Base-by-base conservation (phyloP, 2,329 filamentous ascomycete species). In the Colletotrichum scovillei region DNA sequence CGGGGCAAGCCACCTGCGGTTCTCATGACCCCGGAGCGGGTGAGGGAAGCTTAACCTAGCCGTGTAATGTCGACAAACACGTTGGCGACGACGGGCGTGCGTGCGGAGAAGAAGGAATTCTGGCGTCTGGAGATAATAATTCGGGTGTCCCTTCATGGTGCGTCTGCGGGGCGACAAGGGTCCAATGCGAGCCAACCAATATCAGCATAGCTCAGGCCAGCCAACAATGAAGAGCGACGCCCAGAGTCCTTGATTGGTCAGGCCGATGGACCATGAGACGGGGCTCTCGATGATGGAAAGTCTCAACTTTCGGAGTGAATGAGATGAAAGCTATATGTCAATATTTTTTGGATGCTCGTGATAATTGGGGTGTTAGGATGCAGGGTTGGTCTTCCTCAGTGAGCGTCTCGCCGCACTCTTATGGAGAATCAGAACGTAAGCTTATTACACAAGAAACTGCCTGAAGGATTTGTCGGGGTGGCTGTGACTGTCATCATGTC, bases 151-250 rank as follows among this genome's bases (percentile, higher is more conserved):
- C 42, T 46, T 46, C 42, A 46, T 46, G 42, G 42, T 46, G 42
- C 42, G 42, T 19, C 19, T 46, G 42, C 42, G 42, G 42, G 42
- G 42, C 42, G 42, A 46, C 42, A 46, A 4, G 42, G 42, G 19
- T 46, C 42, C 42, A 46, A 46, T 46, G 42, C 42, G 42, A 46
- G 42, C 42, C 42, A 46, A 73, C 72, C 22, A 59, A 60, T 16
- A 74, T 75, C 5, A 49, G 46, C 65, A 73, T 73, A 69, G 57
- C 6, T 32, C 53, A 74, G 7, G 56, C 42, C 19, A 46, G 16
- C 42, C 42, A 46, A 46, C 42, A n/a, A 46, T 46, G 42, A 46
- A 46, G 42, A 46, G 6, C 19, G 19, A 46, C 3, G 16, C 1
- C 19, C 42, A 46, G 3, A 19, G 42, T n/a, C 1, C 1, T 46